These are phyloP conservation scores for Meredithiella fracta DNA, from an alignment of 2,329 filamentous ascomycete species.

Conservation along the genomic window DNA sequence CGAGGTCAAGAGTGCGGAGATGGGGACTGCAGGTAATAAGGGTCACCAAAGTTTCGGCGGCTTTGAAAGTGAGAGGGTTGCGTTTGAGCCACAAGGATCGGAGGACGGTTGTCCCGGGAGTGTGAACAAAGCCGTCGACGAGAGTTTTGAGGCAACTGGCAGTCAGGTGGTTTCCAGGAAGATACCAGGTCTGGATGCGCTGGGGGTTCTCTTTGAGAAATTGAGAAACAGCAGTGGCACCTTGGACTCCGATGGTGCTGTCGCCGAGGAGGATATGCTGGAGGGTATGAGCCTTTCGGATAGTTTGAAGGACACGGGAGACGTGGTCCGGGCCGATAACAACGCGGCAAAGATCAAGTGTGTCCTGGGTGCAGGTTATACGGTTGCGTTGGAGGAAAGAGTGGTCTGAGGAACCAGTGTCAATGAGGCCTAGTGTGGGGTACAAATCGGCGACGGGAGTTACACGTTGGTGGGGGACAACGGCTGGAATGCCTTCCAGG, in stretches of 20 bases:
- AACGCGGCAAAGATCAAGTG: constrained; percentile 38
- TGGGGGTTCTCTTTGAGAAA: constrained; percentile 30
- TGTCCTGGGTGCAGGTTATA: no score
- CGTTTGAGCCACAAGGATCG: constrained; percentile 32
- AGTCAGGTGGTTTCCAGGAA: constrained; percentile 38
- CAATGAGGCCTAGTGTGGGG: constrained; percentile 21
- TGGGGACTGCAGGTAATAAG: constrained; percentile 28
- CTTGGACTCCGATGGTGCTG: constrained; percentile 35
- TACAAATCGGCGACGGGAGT: constrained; percentile 20
- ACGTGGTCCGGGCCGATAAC: constrained; percentile 36
- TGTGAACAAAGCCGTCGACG: constrained; percentile 26
- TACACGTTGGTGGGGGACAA: constrained; percentile 23
- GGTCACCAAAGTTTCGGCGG: constrained; percentile 26
- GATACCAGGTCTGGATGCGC: constrained; percentile 38
- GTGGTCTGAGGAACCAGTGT: neutral
- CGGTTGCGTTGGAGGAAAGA: no score
- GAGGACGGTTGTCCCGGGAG: neutral
- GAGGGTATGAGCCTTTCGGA: constrained; percentile 31
- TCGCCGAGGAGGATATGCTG: constrained; percentile 37
- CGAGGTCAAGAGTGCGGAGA: constrained; percentile 34
- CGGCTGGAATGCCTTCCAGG: constrained; percentile 19
- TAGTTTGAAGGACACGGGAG: constrained; percentile 30
- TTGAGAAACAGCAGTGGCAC: constrained; percentile 28
- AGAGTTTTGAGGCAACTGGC: constrained; percentile 25
- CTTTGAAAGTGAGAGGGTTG: constrained; percentile 30